Percentiles rank a stretch among this genome's conserved stretches.
Conservation (phyloP, 805 yeast genomes). For the Pichia deserticola region DNA sequence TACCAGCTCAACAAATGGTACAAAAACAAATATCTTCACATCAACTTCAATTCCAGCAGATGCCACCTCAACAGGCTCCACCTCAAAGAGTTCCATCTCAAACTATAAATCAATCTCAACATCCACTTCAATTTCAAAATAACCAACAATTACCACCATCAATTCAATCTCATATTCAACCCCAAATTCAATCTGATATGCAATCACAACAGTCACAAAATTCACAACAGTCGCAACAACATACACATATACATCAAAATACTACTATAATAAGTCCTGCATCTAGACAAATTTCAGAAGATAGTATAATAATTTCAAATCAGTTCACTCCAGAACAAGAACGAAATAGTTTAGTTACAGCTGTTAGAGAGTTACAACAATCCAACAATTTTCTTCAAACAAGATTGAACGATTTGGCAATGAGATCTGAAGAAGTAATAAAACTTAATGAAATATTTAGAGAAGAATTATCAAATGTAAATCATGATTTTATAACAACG, state of each 20-base stretch:
- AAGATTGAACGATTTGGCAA: neutral
- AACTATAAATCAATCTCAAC: too few species aligned
- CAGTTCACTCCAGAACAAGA: slow-evolving; percentile 7
- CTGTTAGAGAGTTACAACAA: slow-evolving; percentile 2
- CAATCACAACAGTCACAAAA: neutral
- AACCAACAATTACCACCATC: neutral
- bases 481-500: slow-evolving; percentile 45
- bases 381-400: neutral
- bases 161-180: neutral
- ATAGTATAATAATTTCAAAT: neutral
- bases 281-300: neutral
- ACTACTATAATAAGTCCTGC: slow-evolving; percentile 4
- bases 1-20: neutral
- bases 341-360: neutral
- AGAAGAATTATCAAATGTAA: slow-evolving; percentile 42
- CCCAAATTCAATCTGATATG: neutral
- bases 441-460: slow-evolving; percentile 40
- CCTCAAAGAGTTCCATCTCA: too few species aligned
- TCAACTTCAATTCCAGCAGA: too few species aligned
- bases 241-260: slow-evolving; percentile 4
- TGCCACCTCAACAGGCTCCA: too few species aligned
- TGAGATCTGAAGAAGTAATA: slow-evolving; percentile 31
- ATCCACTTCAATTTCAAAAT: too few species aligned
- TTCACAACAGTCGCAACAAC: slow-evolving; percentile 2
- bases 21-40: too few species aligned